Conservation (phyloP, 345 rosid species). For the Salix exigua region DNA sequence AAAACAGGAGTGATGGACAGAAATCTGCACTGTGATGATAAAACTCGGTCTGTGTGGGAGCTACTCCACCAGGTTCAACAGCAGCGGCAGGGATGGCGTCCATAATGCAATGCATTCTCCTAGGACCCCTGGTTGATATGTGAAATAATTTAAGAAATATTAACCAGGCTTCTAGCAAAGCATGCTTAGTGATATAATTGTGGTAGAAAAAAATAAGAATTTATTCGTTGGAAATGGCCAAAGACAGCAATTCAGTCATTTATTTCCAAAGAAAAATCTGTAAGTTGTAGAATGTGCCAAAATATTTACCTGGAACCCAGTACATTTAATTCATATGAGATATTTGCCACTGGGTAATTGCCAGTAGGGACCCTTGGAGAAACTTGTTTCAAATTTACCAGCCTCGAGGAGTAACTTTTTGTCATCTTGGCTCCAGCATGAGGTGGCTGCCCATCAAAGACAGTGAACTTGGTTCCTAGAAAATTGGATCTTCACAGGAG, state of each 20-base stretch:
- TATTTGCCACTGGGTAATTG: conserved; percentile 25
- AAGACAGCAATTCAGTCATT: not conserved
- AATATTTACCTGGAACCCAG: conserved; percentile 29
- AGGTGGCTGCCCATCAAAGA: conserved; percentile 33
- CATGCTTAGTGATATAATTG: not conserved
- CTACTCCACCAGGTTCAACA: conserved; percentile 26
- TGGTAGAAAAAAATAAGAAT: not conserved
- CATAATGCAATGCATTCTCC: conserved; percentile 35
- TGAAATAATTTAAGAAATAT: not conserved
- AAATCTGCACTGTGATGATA: conserved; percentile 17
- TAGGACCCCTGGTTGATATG: conserved; percentile 25
- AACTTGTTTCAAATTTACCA: conserved; percentile 32
- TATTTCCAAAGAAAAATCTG: not conserved
- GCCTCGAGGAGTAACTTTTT: conserved; percentile 29
- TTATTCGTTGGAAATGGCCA: not conserved
- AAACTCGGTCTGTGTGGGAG: conserved; percentile 29
- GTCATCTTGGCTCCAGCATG: conserved; percentile 34
- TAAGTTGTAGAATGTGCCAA: not conserved
- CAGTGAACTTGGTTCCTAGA: conserved; percentile 32
- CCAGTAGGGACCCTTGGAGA: conserved; percentile 33
- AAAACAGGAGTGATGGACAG: conserved; percentile 20
- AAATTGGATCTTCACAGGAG: conserved; percentile 28
- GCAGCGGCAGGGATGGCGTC: conserved; percentile 31
- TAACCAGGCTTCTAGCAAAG: not conserved
- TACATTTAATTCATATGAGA: conserved; percentile 33